Evolutionary conservation across 1,284 basidiomycete genomes (phyloP).

Genomic region (Porogramme epimiltina): DNA sequence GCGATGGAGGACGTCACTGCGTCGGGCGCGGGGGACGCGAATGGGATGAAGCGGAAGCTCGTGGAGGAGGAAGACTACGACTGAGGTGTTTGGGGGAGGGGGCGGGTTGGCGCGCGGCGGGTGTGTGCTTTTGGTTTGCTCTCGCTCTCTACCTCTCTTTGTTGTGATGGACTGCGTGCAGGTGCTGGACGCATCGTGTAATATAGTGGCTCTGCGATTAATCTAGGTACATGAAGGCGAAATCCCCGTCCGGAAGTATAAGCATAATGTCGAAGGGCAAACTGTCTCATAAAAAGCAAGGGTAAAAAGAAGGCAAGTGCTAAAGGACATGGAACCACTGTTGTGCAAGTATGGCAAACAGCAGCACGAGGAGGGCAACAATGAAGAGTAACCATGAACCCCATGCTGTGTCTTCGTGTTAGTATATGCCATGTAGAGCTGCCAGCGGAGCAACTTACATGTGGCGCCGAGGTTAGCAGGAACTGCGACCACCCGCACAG

Average conservation of each 20-base stretch:
- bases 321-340: slow-evolving; percentile 28
- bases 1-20: slow-evolving; percentile 76
- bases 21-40: slow-evolving; percentile 41
- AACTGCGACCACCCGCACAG: slow-evolving; percentile 80
- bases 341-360: slow-evolving; percentile 36
- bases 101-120: neutral
- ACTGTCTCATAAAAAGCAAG: neutral
- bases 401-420: slow-evolving; percentile 30
- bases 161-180: neutral
- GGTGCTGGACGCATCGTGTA: slow-evolving; percentile 9
- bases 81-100: slow-evolving; percentile 32
- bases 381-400: slow-evolving; percentile 34
- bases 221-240: slow-evolving; percentile 15
- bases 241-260: slow-evolving; percentile 14
- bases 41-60: slow-evolving; percentile 74
- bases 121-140: no score
- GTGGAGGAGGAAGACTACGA: slow-evolving; percentile 88
- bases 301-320: neutral
- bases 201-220: slow-evolving; percentile 8
- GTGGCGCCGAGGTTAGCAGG: slow-evolving; percentile 56
- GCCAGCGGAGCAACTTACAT: slow-evolving; percentile 44
- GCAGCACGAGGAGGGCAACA: slow-evolving; percentile 36
- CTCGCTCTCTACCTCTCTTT: no score
- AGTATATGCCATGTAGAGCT: neutral
- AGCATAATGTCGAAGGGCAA: slow-evolving; percentile 9